Conservation (phyloP, 2,329 filamentous ascomycete species). For the Mariannaea sp. region DNA sequence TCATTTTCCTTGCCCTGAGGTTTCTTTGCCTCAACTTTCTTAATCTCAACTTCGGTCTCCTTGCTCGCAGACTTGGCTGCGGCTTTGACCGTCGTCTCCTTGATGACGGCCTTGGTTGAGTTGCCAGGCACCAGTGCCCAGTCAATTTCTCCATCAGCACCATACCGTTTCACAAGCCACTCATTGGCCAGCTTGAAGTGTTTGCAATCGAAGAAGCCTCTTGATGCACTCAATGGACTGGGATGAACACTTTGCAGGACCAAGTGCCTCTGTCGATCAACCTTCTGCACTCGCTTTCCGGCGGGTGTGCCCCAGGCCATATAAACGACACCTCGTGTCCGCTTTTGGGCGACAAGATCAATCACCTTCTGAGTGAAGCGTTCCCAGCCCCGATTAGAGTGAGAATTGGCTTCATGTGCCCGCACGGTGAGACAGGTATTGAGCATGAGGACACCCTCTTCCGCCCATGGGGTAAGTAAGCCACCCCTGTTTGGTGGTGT, state of each 20-base stretch:
- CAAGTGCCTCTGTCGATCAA: constrained; percentile 75
- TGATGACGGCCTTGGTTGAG: constrained; percentile 38
- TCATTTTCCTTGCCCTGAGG: constrained; percentile 36
- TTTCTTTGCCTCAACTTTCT: constrained; percentile 22
- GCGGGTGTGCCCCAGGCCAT: constrained; percentile 92
- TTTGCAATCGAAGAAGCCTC: constrained; percentile 81
- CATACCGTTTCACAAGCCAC: constrained; percentile 82
- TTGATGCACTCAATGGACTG: constrained; percentile 83
- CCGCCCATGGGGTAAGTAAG: constrained; percentile 89
- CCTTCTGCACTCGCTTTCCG: constrained; percentile 73
- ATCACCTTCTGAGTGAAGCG: constrained; percentile 89
- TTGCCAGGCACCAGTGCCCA: constrained; percentile 67
- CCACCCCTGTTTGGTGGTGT: constrained; percentile 78
- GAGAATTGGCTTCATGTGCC: constrained; percentile 84
- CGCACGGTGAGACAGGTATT: constrained; percentile 96
- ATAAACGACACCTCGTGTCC: constrained; percentile 85
- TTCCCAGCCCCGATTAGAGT: constrained; percentile 90
- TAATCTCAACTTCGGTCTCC: constrained; percentile 24
- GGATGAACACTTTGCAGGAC: constrained; percentile 90
- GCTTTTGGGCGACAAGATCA: constrained; percentile 78
- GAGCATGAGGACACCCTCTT: constrained; percentile 87
- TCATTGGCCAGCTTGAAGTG: constrained; percentile 84
- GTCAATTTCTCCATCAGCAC: constrained; percentile 78
- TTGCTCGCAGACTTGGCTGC: constrained; percentile 23
- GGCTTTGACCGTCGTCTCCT: constrained; percentile 37